Evolutionary conservation across 1,139 yeast species (phyloP), one percentile per base, ranked within the genome.

Genomic region (Pichia norvegensis): DNA sequence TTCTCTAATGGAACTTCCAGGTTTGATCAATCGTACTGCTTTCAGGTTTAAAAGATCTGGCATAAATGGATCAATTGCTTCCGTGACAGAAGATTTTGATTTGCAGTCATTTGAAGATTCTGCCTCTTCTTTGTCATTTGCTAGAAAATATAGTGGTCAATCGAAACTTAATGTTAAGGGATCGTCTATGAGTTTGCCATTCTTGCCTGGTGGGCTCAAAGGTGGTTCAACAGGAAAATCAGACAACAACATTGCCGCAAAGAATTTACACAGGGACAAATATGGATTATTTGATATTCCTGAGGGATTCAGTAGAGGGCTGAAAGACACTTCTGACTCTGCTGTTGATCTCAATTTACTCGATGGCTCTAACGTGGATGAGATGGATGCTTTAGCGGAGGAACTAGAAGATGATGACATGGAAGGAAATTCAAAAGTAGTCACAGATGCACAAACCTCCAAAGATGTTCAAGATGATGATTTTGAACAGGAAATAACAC

Each of bases 121-220:
- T 9, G 72, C 80, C 19, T 83, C 81, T 52, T 85, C 95, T 0
- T 67, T 88, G 44, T 81, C 95, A 2, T 62, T 88, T 48, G 79
- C 74, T 38, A 73, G 98, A 53, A 76, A 80, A 49, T 78, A 81
- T 53, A 78, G 81, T 8, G 72, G 83, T 4, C 79, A 78, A 53
- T 69, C 73, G 25, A 84, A 80, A 44, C 36, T 48, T 17, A 68
- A 81, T 3, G 67, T 86, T 2, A 69, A 75, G 41, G 97, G 97
- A 0, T 72, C 79, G 8, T 74, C 95, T 0, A 76, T 81, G 21
- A 85, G 76, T 58, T 67, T 92, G 57, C 98, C 99, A 0, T 92
- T 94, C 61, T 82, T 85, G 45, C 98, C 98, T 0, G 97, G 98
- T 54, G 97, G 97, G 2, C 62, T 86, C 17, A 39, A 40, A 4